Conservation (phyloP, 495 filamentous ascomycete species). For the Corynascus novoguineensis region DNA sequence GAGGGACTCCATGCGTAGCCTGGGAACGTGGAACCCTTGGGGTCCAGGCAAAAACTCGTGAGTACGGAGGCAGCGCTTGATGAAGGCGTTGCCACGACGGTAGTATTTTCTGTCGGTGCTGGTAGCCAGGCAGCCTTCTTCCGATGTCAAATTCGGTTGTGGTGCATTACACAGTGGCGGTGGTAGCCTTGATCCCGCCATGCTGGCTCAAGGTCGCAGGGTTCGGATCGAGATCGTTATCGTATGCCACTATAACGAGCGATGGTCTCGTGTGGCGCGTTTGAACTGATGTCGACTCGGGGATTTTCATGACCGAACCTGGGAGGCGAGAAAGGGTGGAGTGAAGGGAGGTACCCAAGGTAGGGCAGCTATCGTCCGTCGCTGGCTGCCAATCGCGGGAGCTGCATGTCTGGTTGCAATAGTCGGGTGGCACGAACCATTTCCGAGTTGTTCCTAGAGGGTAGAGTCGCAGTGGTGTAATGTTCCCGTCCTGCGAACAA, state of each 20-base stretch:
- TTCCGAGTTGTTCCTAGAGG: slow-evolving; percentile 9
- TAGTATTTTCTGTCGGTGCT: slow-evolving; percentile 11
- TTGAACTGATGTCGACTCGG: background rate
- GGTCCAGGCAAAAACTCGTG: background rate
- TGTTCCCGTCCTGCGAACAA: no score
- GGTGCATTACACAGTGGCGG: background rate
- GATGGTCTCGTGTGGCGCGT: background rate
- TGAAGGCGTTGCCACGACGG: slow-evolving; percentile 11
- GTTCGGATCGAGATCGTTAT: background rate
- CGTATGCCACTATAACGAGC: background rate
- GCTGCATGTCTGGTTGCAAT: slow-evolving; percentile 12
- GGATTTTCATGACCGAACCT: background rate
- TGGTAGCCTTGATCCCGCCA: slow-evolving; percentile 1
- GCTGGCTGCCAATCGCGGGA: background rate
- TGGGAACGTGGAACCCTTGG: slow-evolving; percentile 2
- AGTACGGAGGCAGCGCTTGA: slow-evolving; percentile 10
- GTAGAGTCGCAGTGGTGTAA: slow-evolving; percentile 8
- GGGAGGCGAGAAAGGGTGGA: background rate
- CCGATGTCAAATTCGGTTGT: background rate
- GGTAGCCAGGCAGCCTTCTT: slow-evolving; percentile 7
- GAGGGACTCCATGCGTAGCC: background rate
- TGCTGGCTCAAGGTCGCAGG: background rate
- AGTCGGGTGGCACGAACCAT: slow-evolving; percentile 1
- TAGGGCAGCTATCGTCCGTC: background rate
- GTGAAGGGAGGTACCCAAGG: background rate